A percentile compares a stretch with the other conserved stretches of the same genome.
Conservation (phyloP, 371 early-diverging fungal genomes). For the Syncephalastrum monosporum region DNA sequence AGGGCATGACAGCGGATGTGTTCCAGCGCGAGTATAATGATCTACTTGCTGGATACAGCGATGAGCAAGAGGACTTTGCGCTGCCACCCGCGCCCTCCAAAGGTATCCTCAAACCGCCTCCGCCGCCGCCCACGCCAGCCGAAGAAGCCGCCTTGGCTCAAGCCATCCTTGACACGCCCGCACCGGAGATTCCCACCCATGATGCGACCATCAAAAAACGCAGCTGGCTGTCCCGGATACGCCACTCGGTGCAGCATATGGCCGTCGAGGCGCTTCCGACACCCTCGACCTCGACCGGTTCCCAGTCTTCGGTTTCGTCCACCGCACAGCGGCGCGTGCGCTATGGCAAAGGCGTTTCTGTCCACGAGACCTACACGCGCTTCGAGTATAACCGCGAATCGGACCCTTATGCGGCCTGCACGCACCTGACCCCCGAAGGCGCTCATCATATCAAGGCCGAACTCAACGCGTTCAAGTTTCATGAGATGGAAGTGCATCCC, state of each 20-base stretch:
- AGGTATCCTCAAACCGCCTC: slow-evolving; percentile 6
- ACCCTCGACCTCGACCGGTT: background rate
- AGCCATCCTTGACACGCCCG: background rate
- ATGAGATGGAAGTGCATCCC: slow-evolving; percentile 74
- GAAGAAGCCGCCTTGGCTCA: background rate
- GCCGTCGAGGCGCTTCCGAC: no score
- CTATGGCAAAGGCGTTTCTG: slow-evolving; percentile 19
- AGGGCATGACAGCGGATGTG: no score
- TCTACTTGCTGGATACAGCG: no score
- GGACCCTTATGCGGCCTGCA: slow-evolving; percentile 53
- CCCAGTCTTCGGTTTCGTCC: background rate
- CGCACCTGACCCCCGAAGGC: slow-evolving; percentile 52
- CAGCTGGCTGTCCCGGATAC: slow-evolving; percentile 1
- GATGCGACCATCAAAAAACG: background rate
- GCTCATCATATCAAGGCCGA: slow-evolving; percentile 71
- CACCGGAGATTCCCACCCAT: background rate
- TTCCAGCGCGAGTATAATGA: no score
- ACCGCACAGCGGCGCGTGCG: slow-evolving; percentile 10
- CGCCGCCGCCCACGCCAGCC: background rate
- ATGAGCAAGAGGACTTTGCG: background rate
- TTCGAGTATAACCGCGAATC: slow-evolving; percentile 69
- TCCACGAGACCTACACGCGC: slow-evolving; percentile 64
- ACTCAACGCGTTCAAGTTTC: slow-evolving; percentile 67
- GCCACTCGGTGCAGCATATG: background rate
- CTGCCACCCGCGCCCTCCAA: slow-evolving; percentile 4